Evolutionary conservation across 441 rosid genomes (phyloP), one percentile per base, ranked within the genome.

Genomic region (Populus hybrid): DNA sequence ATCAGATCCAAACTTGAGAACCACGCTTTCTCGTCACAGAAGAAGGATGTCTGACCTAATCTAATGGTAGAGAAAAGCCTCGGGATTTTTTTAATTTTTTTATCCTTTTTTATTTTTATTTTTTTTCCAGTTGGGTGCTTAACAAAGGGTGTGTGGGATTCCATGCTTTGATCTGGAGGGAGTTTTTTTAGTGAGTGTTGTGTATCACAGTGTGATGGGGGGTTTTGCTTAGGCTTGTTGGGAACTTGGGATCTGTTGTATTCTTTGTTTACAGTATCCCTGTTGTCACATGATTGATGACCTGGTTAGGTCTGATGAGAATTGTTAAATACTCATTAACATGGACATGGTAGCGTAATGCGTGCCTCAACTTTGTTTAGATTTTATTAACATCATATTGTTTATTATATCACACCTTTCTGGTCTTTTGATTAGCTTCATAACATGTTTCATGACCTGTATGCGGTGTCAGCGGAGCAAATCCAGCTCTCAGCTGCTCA

Each of bases 31-130:
- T 79, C 81, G 81, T 20, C 98, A 94, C 79, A 88, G 90, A 64
- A 83, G 98, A 75, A 85, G 94, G 86, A 93, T 89, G 92, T 92
- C 98, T 75, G 89, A 87, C 81, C 85, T 94, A 74, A 83, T 88
- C 78, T 92, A 85, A 65, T 12, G 11, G 34, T 14, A 30, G 21
- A 67, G 42, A 74, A 9, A 46, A 16, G 36, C 67, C 65, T 24
- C 20, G 57, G 64, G 59, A 23, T 32, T 63, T 11, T 16, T 21
- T 46, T 32, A n/a, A 3, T 26, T 23, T 74, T 63, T 59, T 61
- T 69, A 16, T 75, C 20, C 24, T 71, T 69, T 34, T 11, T n/a
- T 40, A 38, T 20, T 10, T 38, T 38, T 40, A 10, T 36, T 76
- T 34, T 34, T 34, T 34, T 6, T 5, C 36, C 50, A 40, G 12